Base-by-base conservation (phyloP, 352 stramenopile species). In the Stephanocyclus meneghinianus region DNA sequence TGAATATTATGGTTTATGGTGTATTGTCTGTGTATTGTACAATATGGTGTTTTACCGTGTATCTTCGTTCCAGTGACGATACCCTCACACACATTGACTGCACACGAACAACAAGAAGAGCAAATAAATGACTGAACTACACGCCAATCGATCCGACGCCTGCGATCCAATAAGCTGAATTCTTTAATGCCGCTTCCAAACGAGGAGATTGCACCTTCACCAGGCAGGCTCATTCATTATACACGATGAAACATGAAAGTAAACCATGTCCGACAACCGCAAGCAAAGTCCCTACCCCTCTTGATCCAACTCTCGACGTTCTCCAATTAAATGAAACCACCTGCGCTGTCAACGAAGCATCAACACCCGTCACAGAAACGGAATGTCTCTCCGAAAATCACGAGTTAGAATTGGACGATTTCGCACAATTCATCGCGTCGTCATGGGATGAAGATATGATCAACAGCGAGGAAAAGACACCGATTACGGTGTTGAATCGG, bases 301-400 rank as follows among this genome's bases (percentile, higher is more conserved):
- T 59, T 26, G 21, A 26, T 26, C 21, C 21, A 26, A 26, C 21
- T 26, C 21, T 26, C 0, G 21, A 26, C 16, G 50, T 59, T 6
- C 50, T 59, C 8, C 50, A 59, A 59, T 30, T 59, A 11, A 26
- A 59, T 6, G 18, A 26, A 32, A 11, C 1, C n/a, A n/a, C 26
- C 18, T 59, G 50, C 30, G 11, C 26, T 9, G 18, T 59, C 2
- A 59, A 59, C 18, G 50, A 59, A 59, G 10, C 37, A 59, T 26
- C 50, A 26, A 26, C 50, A 6, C 15, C 15, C 18, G 8, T 11
- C 30, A 26, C 15, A 26, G 18, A 59, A 15, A 30, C 18, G n/a
- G 18, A 59, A 15, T 59, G 50, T 11, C 50, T 59, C 10, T 59
- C 50, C 30, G 18, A 59, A 32, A 59, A 59, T 30, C 50, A 59